Evolutionary conservation across 768 basidiomycete species (phyloP).

Genomic region (Pleurotus platypus): DNA sequence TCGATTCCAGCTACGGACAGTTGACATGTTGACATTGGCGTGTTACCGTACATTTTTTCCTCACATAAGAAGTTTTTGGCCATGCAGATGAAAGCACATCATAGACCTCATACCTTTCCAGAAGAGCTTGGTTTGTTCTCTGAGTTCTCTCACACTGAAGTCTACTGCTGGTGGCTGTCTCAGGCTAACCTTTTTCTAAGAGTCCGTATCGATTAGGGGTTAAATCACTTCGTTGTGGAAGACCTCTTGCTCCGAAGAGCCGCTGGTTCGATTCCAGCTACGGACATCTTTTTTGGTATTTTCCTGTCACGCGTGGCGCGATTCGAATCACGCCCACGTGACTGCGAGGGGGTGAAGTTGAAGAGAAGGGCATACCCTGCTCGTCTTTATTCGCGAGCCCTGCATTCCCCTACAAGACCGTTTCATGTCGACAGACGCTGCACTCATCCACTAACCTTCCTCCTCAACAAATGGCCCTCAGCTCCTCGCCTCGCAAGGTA

Average conservation of each 20-base stretch:
- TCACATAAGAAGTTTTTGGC: too few species aligned
- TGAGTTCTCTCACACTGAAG: too few species aligned
- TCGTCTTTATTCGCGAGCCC: not conserved
- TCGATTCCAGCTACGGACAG: conserved; percentile 17
- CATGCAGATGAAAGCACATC: too few species aligned
- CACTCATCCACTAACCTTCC: conserved; percentile 5
- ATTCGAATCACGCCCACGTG: not conserved
- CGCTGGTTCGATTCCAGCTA: conserved; percentile 16
- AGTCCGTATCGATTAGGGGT: conserved; percentile 15
- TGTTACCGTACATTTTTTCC: too few species aligned
- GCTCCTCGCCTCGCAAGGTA: conserved; percentile 67
- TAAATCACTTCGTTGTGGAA: conserved; percentile 16
- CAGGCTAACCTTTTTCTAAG: not conserved
- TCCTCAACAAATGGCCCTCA: conserved; percentile 51
- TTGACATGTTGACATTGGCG: not conserved
- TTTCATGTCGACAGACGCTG: conserved; percentile 7
- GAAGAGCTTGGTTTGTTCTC: too few species aligned
- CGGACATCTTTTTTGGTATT: conserved; percentile 11
- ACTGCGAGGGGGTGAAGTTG: not conserved
- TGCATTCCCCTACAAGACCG: not conserved
- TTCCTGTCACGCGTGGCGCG: too few species aligned
- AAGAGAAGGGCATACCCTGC: not conserved
- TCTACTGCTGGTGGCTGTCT: too few species aligned
- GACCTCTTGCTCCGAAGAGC: conserved; percentile 6
- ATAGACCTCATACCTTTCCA: too few species aligned